Conservation (phyloP, 345 rosid species). For the Linum usitatissimum region DNA sequence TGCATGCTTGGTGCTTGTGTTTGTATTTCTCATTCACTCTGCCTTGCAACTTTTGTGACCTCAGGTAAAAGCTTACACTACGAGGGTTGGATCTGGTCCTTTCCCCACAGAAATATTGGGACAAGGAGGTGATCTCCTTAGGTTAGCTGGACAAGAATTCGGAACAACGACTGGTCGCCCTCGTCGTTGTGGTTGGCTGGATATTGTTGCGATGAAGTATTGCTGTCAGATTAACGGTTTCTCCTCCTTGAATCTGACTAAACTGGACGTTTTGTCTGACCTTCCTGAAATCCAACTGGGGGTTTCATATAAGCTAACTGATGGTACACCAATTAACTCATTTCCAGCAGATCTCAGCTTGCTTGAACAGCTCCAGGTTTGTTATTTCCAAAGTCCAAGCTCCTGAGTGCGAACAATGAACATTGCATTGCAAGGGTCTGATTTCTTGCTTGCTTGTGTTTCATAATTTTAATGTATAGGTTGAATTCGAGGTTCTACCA, state of each 20-base stretch:
- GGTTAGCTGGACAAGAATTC: constrained; percentile 87
- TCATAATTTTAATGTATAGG: constrained; percentile 26
- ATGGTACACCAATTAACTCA: constrained; percentile 72
- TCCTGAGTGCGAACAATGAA: neutral
- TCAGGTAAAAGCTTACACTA: constrained; percentile 97
- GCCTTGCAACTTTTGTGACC: neutral
- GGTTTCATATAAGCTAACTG: constrained; percentile 51
- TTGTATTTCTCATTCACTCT: neutral
- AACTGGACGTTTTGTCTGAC: constrained; percentile 87
- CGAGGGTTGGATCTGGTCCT: constrained; percentile 98
- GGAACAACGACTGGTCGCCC: constrained; percentile 99
- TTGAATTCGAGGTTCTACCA: constrained; percentile 79
- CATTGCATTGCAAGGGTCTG: neutral
- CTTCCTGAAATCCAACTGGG: constrained; percentile 74
- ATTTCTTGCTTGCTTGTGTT: neutral
- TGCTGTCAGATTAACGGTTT: constrained; percentile 87
- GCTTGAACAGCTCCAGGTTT: constrained; percentile 61
- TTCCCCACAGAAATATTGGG: constrained; percentile 93
- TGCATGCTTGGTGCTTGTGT: neutral
- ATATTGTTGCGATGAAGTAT: constrained; percentile 76
- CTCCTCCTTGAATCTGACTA: constrained; percentile 86
- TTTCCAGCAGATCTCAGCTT: constrained; percentile 78
- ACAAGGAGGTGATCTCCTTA: constrained; percentile 75
- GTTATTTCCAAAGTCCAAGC: neutral
- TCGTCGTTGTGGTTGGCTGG: constrained; percentile 99